Evolutionary conservation across 2,329 filamentous ascomycete species (phyloP).

Genomic region (Talaromyces rugulosus): DNA sequence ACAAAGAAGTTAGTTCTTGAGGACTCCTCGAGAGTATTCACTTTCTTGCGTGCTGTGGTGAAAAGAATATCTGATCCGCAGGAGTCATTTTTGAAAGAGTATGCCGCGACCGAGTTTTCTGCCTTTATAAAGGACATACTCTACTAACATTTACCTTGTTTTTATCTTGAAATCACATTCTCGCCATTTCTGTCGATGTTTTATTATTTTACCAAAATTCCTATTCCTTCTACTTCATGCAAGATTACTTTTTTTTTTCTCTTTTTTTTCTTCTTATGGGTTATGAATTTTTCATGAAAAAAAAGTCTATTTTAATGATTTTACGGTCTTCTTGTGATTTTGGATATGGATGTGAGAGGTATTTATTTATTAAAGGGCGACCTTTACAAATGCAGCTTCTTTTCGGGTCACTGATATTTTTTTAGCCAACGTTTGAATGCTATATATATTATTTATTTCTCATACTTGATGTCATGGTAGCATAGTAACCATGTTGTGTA

Average conservation of each 20-base stretch:
- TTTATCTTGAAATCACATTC: neutral
- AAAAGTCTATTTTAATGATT: neutral
- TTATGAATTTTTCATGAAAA: neutral
- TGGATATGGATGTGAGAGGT: neutral
- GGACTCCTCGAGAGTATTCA: neutral
- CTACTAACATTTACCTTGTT: neutral
- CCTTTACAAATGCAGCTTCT: neutral
- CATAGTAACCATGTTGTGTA: neutral
- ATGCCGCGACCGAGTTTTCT: neutral
- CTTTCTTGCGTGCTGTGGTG: neutral
- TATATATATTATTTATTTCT: no score
- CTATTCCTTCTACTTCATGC: no score
- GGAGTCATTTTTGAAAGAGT: neutral
- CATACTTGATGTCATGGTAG: neutral
- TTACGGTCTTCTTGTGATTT: neutral
- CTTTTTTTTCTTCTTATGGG: neutral
- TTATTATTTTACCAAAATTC: neutral
- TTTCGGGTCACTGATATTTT: neutral
- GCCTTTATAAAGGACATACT: neutral
- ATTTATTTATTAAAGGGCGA: neutral
- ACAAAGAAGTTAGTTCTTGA: neutral
- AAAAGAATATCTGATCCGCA: constrained; percentile 4
- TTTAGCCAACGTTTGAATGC: neutral
- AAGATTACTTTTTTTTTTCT: neutral
- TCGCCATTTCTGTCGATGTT: neutral